phyloP scores from a whole-genome alignment of 2,329 filamentous ascomycete species.

The Ascochyta koolunga region DNA sequence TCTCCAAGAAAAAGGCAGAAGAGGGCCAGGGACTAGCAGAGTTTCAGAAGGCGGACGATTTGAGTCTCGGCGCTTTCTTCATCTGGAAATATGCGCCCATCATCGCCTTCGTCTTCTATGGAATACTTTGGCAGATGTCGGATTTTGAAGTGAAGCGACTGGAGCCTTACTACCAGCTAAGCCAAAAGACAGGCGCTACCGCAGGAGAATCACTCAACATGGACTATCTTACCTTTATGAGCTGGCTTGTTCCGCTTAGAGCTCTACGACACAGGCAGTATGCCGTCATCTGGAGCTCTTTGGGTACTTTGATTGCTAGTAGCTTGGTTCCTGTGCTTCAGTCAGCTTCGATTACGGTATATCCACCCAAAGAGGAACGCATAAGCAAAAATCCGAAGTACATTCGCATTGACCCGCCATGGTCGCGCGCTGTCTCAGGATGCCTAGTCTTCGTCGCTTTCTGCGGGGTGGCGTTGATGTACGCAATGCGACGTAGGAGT shows the following conservation, averaged over 20 bases:
- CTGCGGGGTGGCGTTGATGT: conserved; percentile 64
- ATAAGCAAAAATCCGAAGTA: conserved; percentile 56
- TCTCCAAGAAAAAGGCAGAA: conserved; percentile 33
- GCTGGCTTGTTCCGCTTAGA: conserved; percentile 67
- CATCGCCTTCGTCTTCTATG: conserved; percentile 56
- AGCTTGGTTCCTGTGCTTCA: conserved; percentile 73
- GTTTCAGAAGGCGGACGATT: conserved; percentile 37
- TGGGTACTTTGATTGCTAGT: conserved; percentile 69
- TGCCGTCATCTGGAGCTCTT: conserved; percentile 70
- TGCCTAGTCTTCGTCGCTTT: conserved; percentile 64
- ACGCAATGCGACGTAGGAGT: conserved; percentile 67
- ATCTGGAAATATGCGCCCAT: conserved; percentile 52
- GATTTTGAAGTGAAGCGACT: conserved; percentile 59
- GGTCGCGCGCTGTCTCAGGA: conserved; percentile 66
- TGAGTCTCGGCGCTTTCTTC: conserved; percentile 40
- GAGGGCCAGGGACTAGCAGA: conserved; percentile 35
- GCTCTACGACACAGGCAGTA: conserved; percentile 69
- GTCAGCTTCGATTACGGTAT: conserved; percentile 65
- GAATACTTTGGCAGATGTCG: conserved; percentile 57
- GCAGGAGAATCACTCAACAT: conserved; percentile 68
- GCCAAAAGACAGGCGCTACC: conserved; percentile 43
- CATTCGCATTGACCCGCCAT: conserved; percentile 62
- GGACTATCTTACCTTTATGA: conserved; percentile 73
- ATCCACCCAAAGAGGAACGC: conserved; percentile 58
- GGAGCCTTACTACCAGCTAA: conserved; percentile 56